These are phyloP conservation scores for Penicillium sumatraense DNA, from an alignment of 2,329 filamentous ascomycete species.

Conservation along the genomic window DNA sequence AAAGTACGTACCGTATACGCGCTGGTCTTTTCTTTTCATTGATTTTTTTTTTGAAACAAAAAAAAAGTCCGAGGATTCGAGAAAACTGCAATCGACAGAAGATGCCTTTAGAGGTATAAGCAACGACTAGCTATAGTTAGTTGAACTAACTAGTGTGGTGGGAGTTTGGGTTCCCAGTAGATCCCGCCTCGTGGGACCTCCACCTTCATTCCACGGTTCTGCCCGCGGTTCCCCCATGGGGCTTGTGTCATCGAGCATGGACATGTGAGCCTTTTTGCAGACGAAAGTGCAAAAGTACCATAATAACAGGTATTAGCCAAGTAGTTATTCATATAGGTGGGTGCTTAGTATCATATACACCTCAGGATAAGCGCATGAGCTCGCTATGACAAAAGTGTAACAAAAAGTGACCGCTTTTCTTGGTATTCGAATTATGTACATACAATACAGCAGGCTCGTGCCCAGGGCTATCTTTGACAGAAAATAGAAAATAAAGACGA, in stretches of 20 bases:
- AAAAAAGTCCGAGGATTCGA: too few species aligned
- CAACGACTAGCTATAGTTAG: neutral
- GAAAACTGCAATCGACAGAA: neutral
- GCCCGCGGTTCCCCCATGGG: constrained; percentile 17
- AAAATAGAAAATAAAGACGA: neutral
- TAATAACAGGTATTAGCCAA: too few species aligned
- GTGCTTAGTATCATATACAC: too few species aligned
- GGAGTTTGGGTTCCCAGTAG: constrained; percentile 5
- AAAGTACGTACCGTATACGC: neutral
- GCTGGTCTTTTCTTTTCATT: neutral
- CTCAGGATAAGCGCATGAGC: neutral
- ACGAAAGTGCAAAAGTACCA: neutral
- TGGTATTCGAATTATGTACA: constrained; percentile 14
- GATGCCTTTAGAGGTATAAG: too few species aligned
- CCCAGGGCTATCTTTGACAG: neutral
- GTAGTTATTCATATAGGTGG: too few species aligned
- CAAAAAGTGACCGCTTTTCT: constrained; percentile 8
- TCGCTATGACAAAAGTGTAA: neutral
- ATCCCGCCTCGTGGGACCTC: constrained; percentile 27
- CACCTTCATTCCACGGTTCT: constrained; percentile 33
- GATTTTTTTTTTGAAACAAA: too few species aligned
- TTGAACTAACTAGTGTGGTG: too few species aligned
- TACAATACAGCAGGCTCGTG: constrained; percentile 16
- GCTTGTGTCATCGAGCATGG: too few species aligned
- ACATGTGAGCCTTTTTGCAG: too few species aligned